These are phyloP conservation scores for Chytriomyces sp. DNA, from an alignment of 192 early-diverging fungal species.

Conservation along the genomic window DNA sequence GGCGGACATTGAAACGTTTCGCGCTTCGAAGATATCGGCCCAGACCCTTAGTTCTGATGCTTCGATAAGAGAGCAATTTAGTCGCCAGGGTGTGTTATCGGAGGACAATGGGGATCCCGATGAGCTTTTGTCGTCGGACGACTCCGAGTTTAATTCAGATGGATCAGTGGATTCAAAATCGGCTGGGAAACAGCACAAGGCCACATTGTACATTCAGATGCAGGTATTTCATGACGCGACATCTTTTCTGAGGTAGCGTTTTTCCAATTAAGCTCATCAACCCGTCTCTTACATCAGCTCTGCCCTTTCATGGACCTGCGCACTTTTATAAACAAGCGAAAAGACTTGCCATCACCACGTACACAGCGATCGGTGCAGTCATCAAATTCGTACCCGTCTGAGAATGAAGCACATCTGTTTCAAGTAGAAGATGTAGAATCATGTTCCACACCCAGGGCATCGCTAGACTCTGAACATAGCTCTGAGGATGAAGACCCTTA, in stretches of 20 bases:
- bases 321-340: conserved; percentile 28
- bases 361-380: too few relatives aligned
- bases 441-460: not conserved
- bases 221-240: conserved; percentile 11
- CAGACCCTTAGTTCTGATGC: not conserved
- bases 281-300: conserved; percentile 7
- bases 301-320: conserved; percentile 42
- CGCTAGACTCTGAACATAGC: not conserved
- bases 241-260: not conserved
- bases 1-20: conserved; percentile 7
- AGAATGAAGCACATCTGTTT: conserved; percentile 6
- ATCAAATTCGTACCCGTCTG: not conserved
- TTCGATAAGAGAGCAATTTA: not conserved
- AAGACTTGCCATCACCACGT: not conserved
- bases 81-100: not conserved
- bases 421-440: conserved; percentile 30
- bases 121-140: not conserved
- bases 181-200: conserved; percentile 24
- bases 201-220: conserved; percentile 46
- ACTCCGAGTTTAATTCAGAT: conserved; percentile 5
- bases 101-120: not conserved
- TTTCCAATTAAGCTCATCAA: not conserved
- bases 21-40: not conserved
- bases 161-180: not conserved
- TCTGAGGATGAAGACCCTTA: conserved; percentile 16